Evolutionary conservation across 352 stramenopile species (phyloP), one percentile per base, ranked within the genome.

Genomic region (Pythium brassicae): DNA sequence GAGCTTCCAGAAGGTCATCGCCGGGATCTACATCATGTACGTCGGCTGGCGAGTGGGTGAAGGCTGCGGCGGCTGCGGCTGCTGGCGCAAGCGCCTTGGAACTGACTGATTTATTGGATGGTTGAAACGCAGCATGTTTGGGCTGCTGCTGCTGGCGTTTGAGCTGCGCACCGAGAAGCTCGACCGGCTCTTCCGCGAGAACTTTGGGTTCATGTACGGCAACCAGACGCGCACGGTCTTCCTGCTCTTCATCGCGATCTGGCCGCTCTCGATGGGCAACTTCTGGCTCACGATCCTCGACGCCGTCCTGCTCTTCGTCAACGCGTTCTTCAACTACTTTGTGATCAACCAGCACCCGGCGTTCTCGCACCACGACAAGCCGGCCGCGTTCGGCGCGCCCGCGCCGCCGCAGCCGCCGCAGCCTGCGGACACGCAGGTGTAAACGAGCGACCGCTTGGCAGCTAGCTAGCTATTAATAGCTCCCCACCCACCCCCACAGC

Each of bases 291-390:
- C 85, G 55, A 93, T 93, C 62, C 59, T 95, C 25, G 81, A 95
- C 68, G 85, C 85, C n/a, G 72, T 87, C 59, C 66, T 95, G 62
- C 70, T 95, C 35, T 95, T 95, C 62, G 59, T 91, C 55, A 95
- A 95, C 59, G 85, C 85, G 17, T 93, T 95, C 62, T 95, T 95
- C 78, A 95, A 95, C 75, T 95, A 92, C 71, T 95, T 83, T 63
- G 85, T 95, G 57, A 90, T 95, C 65, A 93, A 78, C 34, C 79
- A 94, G 68, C 74, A 85, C 68, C 74, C 72, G 35, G 72, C 72
- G 22, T 85, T 85, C 60, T 85, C 74, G 23, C 69, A 77, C 22
- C 59, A 83, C 42, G 20, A 27, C 61, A 47, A 42, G 29, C 7
- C 52, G 52, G 56, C 12, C 26, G 34, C 26, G 37, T 59, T 59